A percentile compares a stretch with the other conserved stretches of the same genome.
Evolutionary conservation across 2,329 filamentous ascomycete genomes (phyloP).

Genomic region (Cercospora citrullina): DNA sequence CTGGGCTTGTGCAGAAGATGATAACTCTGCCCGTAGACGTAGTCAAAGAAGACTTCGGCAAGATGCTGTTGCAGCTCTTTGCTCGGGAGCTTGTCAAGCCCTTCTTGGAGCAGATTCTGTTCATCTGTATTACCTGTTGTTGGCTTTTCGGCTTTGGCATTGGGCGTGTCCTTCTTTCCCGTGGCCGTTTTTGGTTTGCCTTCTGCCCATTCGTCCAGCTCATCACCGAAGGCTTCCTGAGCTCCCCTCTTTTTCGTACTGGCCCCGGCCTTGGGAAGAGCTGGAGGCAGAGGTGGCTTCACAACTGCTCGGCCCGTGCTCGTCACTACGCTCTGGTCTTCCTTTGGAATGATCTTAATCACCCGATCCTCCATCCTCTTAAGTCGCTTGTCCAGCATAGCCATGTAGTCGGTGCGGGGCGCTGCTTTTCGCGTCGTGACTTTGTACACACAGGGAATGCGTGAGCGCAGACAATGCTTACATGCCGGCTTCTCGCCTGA

Average conservation of each 20-base stretch:
- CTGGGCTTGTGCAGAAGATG: conserved; percentile 94
- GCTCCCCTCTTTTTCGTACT: conserved; percentile 73
- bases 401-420: conserved; percentile 96
- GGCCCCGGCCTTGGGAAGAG: conserved; percentile 54
- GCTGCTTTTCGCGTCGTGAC: conserved; percentile 92
- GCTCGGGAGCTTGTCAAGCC: conserved; percentile 75
- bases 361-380: conserved; percentile 98
- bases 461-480: conserved; percentile 89
- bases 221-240: conserved; percentile 82
- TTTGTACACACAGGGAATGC: conserved; percentile 96
- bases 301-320: conserved; percentile 77
- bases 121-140: conserved; percentile 62
- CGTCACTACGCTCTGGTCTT: conserved; percentile 68
- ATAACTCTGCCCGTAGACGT: conserved; percentile 92
- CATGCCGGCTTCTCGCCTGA: conserved; percentile 97
- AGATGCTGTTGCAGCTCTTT: conserved; percentile 91
- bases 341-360: conserved; percentile 89
- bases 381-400: conserved; percentile 92
- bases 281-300: conserved; percentile 70
- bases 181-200: conserved; percentile 5
- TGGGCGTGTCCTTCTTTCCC: conserved; percentile 2
- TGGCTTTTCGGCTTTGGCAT: conserved; percentile 15
- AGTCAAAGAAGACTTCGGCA: conserved; percentile 92
- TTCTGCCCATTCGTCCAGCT: conserved; percentile 75
- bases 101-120: conserved; percentile 75